Conservation (phyloP, 148 eudicot genomes). For the Limonium bicolor region DNA sequence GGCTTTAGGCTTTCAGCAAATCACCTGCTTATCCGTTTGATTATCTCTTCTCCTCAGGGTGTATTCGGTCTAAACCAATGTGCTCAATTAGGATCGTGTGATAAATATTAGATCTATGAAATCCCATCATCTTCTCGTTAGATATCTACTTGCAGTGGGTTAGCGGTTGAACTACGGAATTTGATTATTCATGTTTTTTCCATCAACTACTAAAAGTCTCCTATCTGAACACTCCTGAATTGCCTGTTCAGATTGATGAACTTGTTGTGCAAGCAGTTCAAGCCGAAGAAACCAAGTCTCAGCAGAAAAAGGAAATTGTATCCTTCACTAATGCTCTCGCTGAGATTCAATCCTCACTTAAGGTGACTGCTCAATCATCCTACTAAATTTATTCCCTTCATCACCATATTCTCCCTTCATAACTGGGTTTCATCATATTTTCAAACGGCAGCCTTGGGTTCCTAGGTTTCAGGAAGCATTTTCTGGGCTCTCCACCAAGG, state of each 20-base stretch:
- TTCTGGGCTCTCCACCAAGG: constrained; percentile 10
- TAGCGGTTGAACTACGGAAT: too few relatives aligned
- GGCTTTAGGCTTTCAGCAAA: too few relatives aligned
- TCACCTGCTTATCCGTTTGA: too few relatives aligned
- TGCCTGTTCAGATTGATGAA: constrained; percentile 87
- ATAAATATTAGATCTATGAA: too few relatives aligned
- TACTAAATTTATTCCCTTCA: background rate
- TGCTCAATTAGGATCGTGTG: too few relatives aligned
- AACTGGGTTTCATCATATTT: background rate
- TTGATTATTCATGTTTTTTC: too few relatives aligned
- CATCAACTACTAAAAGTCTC: too few relatives aligned
- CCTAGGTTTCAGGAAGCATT: constrained; percentile 46
- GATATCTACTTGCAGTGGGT: too few relatives aligned
- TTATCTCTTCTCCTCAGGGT: too few relatives aligned
- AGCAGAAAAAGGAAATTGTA: constrained; percentile 33
- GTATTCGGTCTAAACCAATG: too few relatives aligned
- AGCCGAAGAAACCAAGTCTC: constrained; percentile 15
- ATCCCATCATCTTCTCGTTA: too few relatives aligned
- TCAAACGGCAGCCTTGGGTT: constrained; percentile 63
- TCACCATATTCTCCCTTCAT: background rate
- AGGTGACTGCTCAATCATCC: constrained; percentile 28
- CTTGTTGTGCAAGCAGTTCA: constrained; percentile 63
- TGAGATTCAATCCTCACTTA: constrained; percentile 45
- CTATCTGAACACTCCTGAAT: too few relatives aligned
- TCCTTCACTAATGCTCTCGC: constrained; percentile 44